Conservation (phyloP, 2,329 filamentous ascomycete species). For the Trichoderma harzianum region DNA sequence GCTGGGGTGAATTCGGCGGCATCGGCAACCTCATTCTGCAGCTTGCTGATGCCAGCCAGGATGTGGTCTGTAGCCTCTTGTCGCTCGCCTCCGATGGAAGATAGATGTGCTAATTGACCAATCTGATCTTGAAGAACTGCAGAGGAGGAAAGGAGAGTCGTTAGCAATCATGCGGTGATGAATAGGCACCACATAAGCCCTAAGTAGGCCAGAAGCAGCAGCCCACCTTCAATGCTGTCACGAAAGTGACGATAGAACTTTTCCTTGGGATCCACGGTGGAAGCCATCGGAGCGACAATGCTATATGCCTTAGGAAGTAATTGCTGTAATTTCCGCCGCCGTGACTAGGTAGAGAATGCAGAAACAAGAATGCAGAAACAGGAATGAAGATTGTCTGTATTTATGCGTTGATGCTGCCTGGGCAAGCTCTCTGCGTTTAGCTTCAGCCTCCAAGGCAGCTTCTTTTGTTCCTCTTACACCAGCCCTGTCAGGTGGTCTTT, state of each 20-base stretch:
- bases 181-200: neutral
- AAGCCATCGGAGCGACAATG: neutral
- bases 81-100: constrained; percentile 66
- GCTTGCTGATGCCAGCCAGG: constrained; percentile 71
- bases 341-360: neutral
- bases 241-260: constrained; percentile 84
- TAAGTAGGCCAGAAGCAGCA: neutral
- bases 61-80: constrained; percentile 78
- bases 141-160: neutral
- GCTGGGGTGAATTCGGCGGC: constrained; percentile 77
- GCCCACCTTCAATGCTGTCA: constrained; percentile 65
- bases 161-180: neutral
- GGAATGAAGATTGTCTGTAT: neutral
- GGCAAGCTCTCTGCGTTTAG: neutral
- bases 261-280: constrained; percentile 55
- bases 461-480: neutral
- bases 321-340: neutral
- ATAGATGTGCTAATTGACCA: constrained; percentile 59
- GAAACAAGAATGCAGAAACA: neutral
- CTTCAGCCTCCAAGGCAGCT: neutral
- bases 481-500: neutral
- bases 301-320: neutral
- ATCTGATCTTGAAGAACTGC: constrained; percentile 76
- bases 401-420: neutral
- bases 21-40: constrained; percentile 83